These are phyloP conservation scores for Ogataea nitratoaversa DNA, from an alignment of 805 yeast species.

Conservation along the genomic window DNA sequence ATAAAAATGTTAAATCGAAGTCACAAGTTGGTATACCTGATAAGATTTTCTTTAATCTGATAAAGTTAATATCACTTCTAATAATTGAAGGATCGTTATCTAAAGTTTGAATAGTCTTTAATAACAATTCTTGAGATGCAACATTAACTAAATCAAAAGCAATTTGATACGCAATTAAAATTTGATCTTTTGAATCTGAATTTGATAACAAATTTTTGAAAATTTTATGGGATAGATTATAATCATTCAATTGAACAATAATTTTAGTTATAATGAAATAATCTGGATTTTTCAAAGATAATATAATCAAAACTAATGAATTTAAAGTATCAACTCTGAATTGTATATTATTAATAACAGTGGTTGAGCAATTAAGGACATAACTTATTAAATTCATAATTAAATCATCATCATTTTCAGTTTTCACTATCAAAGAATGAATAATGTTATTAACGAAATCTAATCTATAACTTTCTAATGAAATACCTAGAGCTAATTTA, in stretches of 20 bases:
- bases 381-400: conserved; percentile 61
- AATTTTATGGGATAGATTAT: conserved; percentile 60
- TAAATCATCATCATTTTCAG: conserved; percentile 43
- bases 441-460: conserved; percentile 70
- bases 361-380: conserved; percentile 67
- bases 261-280: conserved; percentile 81
- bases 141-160: conserved; percentile 92
- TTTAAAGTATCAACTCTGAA: conserved; percentile 66
- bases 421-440: conserved; percentile 32
- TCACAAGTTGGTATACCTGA: conserved; percentile 95
- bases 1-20: conserved; percentile 80
- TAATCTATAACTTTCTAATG: conserved; percentile 81
- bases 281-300: conserved; percentile 62
- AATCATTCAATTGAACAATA: conserved; percentile 82
- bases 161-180: conserved; percentile 77
- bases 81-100: conserved; percentile 26
- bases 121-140: conserved; percentile 85
- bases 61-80: conserved; percentile 24
- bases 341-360: conserved; percentile 57
- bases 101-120: conserved; percentile 43
- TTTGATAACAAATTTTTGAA: conserved; percentile 57
- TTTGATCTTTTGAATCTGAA: conserved; percentile 30
- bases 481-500: conserved; percentile 82
- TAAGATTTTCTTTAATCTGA: conserved; percentile 62
- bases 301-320: conserved; percentile 56